phyloP scores from a whole-genome alignment of 371 early-diverging fungal species.

The Rhizomucor pusillus region DNA sequence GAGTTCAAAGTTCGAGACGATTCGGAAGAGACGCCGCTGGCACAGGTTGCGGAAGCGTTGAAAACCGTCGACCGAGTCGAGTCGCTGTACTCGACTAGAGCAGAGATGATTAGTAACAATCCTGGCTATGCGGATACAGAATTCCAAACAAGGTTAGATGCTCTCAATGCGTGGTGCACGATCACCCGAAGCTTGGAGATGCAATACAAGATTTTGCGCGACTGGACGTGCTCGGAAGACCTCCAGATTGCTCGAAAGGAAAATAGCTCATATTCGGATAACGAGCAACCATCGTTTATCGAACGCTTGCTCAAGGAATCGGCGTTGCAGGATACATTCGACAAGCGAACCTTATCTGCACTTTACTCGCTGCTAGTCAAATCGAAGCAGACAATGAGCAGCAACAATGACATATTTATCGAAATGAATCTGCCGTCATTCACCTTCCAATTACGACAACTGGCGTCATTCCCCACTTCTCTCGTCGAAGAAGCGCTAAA shows the following conservation, averaged over 20 bases:
- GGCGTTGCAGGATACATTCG: conserved; percentile 76
- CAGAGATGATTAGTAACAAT: conserved; percentile 62
- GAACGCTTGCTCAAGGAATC: conserved; percentile 82
- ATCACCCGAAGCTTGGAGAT: conserved; percentile 70
- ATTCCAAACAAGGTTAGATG: conserved; percentile 70
- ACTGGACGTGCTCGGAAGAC: conserved; percentile 82
- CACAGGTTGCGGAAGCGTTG: conserved; percentile 68
- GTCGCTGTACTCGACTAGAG: conserved; percentile 71
- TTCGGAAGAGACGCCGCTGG: conserved; percentile 39
- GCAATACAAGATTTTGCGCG: conserved; percentile 69
- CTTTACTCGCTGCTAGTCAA: conserved; percentile 53
- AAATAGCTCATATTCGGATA: conserved; percentile 2
- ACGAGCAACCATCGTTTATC: conserved; percentile 69
- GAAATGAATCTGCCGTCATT: conserved; percentile 70
- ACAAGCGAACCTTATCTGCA: conserved; percentile 67
- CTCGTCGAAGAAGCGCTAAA: conserved; percentile 78
- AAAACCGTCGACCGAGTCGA: conserved; percentile 78
- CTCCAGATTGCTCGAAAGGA: conserved; percentile 50
- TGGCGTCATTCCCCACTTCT: conserved; percentile 76
- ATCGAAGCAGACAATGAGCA: conserved; percentile 65
- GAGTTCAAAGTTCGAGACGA: conserved; percentile 60
- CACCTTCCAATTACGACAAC: conserved; percentile 59
- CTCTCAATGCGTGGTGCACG: conserved; percentile 79
- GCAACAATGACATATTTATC: conserved; percentile 57
- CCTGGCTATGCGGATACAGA: conserved; percentile 65